phyloP scores from a whole-genome alignment of 805 yeast species.

The Teunomyces aglyptinius region DNA sequence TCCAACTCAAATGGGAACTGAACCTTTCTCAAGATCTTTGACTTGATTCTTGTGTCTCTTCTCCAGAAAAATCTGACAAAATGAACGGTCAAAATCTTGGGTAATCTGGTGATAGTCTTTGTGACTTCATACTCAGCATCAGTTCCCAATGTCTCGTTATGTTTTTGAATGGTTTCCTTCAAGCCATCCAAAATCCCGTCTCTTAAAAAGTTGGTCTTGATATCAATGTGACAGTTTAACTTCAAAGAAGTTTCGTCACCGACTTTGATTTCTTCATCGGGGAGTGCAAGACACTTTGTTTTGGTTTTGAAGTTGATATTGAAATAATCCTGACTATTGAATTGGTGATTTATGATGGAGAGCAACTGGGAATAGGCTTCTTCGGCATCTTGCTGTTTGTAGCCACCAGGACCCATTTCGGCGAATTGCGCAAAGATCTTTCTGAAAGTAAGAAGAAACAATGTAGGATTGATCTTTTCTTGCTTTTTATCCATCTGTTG shows the following conservation, averaged over 20 bases:
- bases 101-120: constrained; percentile 68
- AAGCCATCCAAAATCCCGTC: constrained; percentile 79
- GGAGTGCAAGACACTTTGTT: constrained; percentile 57
- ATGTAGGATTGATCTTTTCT: constrained; percentile 60
- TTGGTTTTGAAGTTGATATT: constrained; percentile 62
- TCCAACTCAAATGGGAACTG: constrained; percentile 94
- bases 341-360: constrained; percentile 45
- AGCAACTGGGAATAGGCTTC: constrained; percentile 86
- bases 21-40: constrained; percentile 91
- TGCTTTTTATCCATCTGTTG: constrained; percentile 45
- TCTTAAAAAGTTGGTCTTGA: constrained; percentile 80
- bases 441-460: constrained; percentile 65
- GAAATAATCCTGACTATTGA: constrained; percentile 57
- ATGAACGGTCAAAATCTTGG: constrained; percentile 84
- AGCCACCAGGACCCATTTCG: constrained; percentile 70
- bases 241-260: constrained; percentile 58
- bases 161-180: constrained; percentile 74
- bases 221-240: constrained; percentile 84
- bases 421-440: constrained; percentile 82
- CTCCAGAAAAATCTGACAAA: constrained; percentile 97
- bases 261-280: constrained; percentile 26
- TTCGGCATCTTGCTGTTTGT: constrained; percentile 97
- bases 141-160: constrained; percentile 63
- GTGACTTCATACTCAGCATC: constrained; percentile 68
- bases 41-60: constrained; percentile 83